phyloP scores from a whole-genome alignment of 495 filamentous ascomycete species.

The Pyrenula massariospora region DNA sequence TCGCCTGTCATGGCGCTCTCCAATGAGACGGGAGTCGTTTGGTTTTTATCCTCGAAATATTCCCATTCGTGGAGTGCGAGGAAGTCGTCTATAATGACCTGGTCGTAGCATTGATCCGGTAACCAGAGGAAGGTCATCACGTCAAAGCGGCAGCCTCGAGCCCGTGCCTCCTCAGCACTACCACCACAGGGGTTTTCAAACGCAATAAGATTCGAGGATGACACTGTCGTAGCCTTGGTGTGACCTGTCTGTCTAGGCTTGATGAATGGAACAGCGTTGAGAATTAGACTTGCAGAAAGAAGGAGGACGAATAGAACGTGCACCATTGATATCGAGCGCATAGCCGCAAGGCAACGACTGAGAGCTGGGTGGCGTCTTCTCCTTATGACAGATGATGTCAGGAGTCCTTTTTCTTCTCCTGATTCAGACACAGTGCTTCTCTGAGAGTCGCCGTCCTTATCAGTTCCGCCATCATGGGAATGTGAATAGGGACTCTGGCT shows the following conservation, averaged over 20 bases:
- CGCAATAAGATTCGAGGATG: not conserved
- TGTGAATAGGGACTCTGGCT: not conserved
- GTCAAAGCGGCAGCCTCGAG: slow-evolving; percentile 16
- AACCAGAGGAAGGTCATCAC: slow-evolving; percentile 18
- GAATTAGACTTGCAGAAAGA: not conserved
- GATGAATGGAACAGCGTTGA: not conserved
- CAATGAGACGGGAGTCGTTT: not conserved
- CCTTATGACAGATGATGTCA: not conserved
- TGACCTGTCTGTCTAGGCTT: not conserved
- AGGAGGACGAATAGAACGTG: not conserved
- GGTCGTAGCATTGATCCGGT: slow-evolving; percentile 16
- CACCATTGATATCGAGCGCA: not conserved
- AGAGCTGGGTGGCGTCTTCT: not conserved
- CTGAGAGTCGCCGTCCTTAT: not conserved
- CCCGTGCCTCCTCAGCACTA: slow-evolving; percentile 6
- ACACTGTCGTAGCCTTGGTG: not conserved
- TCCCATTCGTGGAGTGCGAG: slow-evolving; percentile 1
- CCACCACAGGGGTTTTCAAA: slow-evolving; percentile 9
- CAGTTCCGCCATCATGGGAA: not conserved
- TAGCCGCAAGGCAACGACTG: not conserved
- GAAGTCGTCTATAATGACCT: slow-evolving; percentile 4
- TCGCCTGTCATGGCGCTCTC: slow-evolving; percentile 3
- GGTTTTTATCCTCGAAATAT: slow-evolving; percentile 2
- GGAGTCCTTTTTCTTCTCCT: not conserved
- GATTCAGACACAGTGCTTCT: not conserved